Conservation (phyloP, 495 filamentous ascomycete species). For the Podospora fimiseda region DNA sequence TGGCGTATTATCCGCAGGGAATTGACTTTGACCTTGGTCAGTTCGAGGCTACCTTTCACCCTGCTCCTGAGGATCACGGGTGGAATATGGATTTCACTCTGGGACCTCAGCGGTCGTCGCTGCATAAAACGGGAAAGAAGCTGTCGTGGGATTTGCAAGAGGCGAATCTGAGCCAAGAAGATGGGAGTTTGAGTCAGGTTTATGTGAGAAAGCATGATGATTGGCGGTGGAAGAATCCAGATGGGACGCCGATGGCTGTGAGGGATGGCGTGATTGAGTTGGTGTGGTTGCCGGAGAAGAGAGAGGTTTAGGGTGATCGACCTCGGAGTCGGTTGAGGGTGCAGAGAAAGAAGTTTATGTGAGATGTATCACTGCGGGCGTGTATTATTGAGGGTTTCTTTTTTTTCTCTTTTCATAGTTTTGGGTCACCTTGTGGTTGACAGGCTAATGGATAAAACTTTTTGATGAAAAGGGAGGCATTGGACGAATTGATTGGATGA, state of each 20-base stretch:
- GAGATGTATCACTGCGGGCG: no score
- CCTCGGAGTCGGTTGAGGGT: no score
- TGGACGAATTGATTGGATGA: no score
- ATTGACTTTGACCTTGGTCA: conserved; percentile 54
- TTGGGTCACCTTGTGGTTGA: no score
- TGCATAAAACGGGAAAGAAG: conserved; percentile 45
- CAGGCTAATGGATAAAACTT: no score
- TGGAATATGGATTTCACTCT: conserved; percentile 48
- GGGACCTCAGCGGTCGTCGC: conserved; percentile 41
- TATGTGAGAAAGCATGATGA: conserved; percentile 44
- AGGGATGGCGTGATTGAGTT: conserved; percentile 47
- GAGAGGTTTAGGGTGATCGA: neutral
- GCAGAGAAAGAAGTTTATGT: no score
- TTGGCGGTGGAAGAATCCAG: conserved; percentile 40
- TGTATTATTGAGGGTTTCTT: no score
- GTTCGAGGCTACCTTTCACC: conserved; percentile 59
- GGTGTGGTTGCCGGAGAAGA: conserved; percentile 38
- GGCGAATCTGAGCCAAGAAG: conserved; percentile 26
- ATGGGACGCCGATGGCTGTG: conserved; percentile 38
- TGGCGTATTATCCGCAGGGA: conserved; percentile 55
- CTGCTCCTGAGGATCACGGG: conserved; percentile 46
- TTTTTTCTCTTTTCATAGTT: no score
- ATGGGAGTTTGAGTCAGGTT: conserved; percentile 40
- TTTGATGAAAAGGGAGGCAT: no score
- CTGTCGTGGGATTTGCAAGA: conserved; percentile 50